Base-by-base conservation (phyloP, 2,329 filamentous ascomycete genomes). In the Colletotrichum euphorbiae region DNA sequence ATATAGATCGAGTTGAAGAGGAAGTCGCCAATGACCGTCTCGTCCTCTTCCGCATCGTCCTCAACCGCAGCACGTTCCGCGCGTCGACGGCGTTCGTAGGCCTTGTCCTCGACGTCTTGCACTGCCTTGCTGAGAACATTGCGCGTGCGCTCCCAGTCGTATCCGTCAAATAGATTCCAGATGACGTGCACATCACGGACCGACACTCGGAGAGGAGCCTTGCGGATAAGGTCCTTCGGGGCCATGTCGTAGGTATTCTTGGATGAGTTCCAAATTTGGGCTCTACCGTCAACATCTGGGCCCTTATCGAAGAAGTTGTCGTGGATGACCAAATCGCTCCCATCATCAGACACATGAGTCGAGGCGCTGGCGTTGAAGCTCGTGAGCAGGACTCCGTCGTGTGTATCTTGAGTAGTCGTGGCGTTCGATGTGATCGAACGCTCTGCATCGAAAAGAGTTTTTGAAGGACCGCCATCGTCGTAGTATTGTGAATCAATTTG, bases 1-100 rank as follows among this genome's bases (percentile, higher is more conserved):
- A 99, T 98, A 81, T 98, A 99, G 62, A 99, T 97, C 0, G 96
- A 99, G 77, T 99, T 98, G 85, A 99, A 99, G 15, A 99, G 84
- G 73, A 97, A 97, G 77, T 99, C 97, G 6, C 93, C 94, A 78
- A 98, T 97, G 6, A 92, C 92, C 12, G 90, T 93, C 78, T 94
- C 92, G 48, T 94, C 91, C 55, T 97, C 92, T 21, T 91, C 87
- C 24, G 95, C 90, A 40, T 90, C 90, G 60, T 90, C 91, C 74
- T 78, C 87, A 76, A 80, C 75, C 61, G 86, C 83, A 8, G 85
- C 81, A 60, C 86, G 83, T 6, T 86, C 84, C 50, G 82, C 79
- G 46, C 87, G 84, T 24, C 87, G 82, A 67, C 89, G 88, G 63
- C 91, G 89, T 76, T 98, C 93, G 52, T 91, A 89, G 1, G 93